phyloP scores from a whole-genome alignment of 2,329 filamentous ascomycete species.

The Venturia pyrina region DNA sequence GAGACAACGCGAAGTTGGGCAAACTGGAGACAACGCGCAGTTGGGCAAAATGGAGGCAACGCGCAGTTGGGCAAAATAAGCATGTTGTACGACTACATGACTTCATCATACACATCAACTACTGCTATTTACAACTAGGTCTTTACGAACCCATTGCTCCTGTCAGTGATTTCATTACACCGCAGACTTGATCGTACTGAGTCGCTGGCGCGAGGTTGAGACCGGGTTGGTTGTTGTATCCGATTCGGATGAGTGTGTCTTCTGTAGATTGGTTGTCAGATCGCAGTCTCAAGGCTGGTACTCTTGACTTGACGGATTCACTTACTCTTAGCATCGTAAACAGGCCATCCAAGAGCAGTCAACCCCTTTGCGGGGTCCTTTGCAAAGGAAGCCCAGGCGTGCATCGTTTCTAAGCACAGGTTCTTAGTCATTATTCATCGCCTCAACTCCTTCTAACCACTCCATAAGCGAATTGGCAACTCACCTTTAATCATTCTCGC shows the following conservation, averaged over 20 bases:
- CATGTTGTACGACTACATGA: too few species aligned
- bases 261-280: neutral
- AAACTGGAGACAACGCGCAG: too few species aligned
- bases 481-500: slow-evolving; percentile 1
- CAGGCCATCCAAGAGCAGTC: slow-evolving; percentile 8
- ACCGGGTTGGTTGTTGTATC: neutral
- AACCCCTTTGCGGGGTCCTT: slow-evolving; percentile 11
- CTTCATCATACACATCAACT: too few species aligned
- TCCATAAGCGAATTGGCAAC: neutral
- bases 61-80: too few species aligned
- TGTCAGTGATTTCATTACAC: neutral
- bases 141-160: neutral
- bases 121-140: too few species aligned
- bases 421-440: neutral
- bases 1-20: too few species aligned
- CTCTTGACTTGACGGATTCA: neutral
- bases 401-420: neutral
- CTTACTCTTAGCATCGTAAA: slow-evolving; percentile 13
- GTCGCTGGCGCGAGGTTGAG: slow-evolving; percentile 2
- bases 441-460: too few species aligned
- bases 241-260: slow-evolving; percentile 6
- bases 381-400: slow-evolving; percentile 10
- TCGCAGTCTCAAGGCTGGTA: neutral
- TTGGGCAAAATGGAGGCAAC: too few species aligned
- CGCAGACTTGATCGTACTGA: neutral